phyloP scores from a whole-genome alignment of 768 basidiomycete genomes.

The Auriscalpium orientale region DNA sequence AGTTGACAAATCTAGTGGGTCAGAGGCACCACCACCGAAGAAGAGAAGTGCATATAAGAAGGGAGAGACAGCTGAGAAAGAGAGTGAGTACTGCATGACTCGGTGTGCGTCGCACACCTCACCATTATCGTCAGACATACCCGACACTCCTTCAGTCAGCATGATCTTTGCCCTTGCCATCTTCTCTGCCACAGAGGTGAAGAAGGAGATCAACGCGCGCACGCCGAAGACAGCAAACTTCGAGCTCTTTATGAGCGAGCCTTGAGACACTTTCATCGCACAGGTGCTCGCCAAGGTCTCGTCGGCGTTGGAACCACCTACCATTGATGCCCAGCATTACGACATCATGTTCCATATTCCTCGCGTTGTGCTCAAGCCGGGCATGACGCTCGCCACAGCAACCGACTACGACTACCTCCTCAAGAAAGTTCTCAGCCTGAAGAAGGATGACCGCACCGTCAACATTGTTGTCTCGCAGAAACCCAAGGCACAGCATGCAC shows the following conservation, averaged over 20 bases:
- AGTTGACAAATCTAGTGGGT: too few relatives aligned
- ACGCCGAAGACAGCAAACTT: background rate
- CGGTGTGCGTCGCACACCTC: too few relatives aligned
- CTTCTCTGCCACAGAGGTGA: background rate
- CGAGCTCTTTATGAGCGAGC: background rate
- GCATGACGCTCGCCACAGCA: background rate
- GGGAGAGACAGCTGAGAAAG: too few relatives aligned
- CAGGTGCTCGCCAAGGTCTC: background rate
- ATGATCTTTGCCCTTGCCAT: background rate
- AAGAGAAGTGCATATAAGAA: too few relatives aligned
- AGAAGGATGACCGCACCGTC: background rate
- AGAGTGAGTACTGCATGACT: too few relatives aligned
- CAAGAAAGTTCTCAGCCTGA: background rate
- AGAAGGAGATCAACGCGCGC: background rate
- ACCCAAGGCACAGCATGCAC: too few relatives aligned
- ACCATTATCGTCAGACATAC: too few relatives aligned
- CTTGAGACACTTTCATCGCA: background rate
- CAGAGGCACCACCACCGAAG: too few relatives aligned
- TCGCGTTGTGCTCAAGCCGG: background rate
- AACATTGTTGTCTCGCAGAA: background rate
- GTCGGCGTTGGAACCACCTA: background rate
- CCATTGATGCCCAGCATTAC: background rate
- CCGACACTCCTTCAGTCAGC: too few relatives aligned
- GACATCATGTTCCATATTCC: background rate
- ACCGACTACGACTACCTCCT: background rate